phyloP scores from a whole-genome alignment of 768 basidiomycete genomes.

The Pholiota conissans region DNA sequence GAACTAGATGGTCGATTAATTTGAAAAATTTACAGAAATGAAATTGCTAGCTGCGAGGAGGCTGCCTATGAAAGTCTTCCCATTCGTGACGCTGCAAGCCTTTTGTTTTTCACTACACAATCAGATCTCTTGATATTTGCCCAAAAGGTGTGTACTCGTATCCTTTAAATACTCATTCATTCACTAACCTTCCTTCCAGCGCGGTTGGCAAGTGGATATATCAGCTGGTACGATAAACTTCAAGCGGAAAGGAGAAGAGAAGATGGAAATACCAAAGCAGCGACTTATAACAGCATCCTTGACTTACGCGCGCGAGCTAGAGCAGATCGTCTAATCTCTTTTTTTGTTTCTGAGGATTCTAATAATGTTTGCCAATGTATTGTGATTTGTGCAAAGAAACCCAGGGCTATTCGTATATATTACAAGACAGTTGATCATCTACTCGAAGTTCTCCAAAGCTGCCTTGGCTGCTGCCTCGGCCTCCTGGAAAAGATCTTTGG shows the following conservation, averaged over 20 bases:
- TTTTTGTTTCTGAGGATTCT: slow-evolving; percentile 44
- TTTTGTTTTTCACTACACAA: slow-evolving; percentile 87
- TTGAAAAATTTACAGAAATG: slow-evolving; percentile 56
- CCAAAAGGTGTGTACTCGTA: slow-evolving; percentile 49
- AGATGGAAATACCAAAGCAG: slow-evolving; percentile 82
- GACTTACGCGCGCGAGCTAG: slow-evolving; percentile 82
- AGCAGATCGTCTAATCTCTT: slow-evolving; percentile 89
- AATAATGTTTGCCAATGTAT: slow-evolving; percentile 16
- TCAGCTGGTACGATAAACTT: slow-evolving; percentile 72
- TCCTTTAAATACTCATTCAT: background rate
- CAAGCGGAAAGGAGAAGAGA: slow-evolving; percentile 78
- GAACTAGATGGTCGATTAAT: background rate
- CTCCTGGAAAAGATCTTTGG: slow-evolving; percentile 79
- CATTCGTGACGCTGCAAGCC: slow-evolving; percentile 82
- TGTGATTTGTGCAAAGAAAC: slow-evolving; percentile 10
- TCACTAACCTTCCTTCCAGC: slow-evolving; percentile 41
- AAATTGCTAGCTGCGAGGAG: slow-evolving; percentile 97
- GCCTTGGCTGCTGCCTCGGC: slow-evolving; percentile 89
- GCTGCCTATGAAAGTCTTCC: slow-evolving; percentile 91
- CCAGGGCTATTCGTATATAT: slow-evolving; percentile 16
- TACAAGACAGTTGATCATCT: slow-evolving; percentile 22
- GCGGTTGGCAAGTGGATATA: slow-evolving; percentile 83
- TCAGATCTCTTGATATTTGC: slow-evolving; percentile 85
- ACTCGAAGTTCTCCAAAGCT: slow-evolving; percentile 65
- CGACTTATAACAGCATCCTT: slow-evolving; percentile 78